These are phyloP conservation scores for Leccinum insigne DNA, from an alignment of 1,284 basidiomycete species.

Conservation along the genomic window DNA sequence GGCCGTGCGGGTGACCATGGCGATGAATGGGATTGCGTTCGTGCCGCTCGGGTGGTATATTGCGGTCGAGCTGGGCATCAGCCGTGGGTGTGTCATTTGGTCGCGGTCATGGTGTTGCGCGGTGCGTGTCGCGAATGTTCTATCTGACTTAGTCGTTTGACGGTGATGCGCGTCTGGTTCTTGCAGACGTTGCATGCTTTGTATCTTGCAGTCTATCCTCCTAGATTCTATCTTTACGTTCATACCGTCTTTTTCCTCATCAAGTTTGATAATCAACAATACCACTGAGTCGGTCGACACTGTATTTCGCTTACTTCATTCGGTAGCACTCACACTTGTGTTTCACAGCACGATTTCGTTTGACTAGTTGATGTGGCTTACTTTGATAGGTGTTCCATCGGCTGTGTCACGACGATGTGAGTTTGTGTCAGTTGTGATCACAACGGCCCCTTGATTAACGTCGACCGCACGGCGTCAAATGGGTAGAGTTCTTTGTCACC, in stretches of 20 bases:
- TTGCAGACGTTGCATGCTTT: slow-evolving; percentile 89
- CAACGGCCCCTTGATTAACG: background rate
- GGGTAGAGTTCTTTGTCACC: slow-evolving; percentile 96
- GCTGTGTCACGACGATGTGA: slow-evolving; percentile 84
- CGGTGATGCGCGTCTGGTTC: background rate
- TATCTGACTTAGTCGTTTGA: background rate
- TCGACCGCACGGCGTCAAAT: slow-evolving; percentile 73
- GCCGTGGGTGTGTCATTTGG: slow-evolving; percentile 89
- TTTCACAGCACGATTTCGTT: slow-evolving; percentile 77
- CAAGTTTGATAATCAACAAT: slow-evolving; percentile 97
- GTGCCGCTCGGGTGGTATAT: slow-evolving; percentile 99
- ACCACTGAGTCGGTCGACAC: slow-evolving; percentile 57
- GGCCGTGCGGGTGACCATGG: slow-evolving; percentile 94
- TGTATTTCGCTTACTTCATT: background rate
- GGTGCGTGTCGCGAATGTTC: slow-evolving; percentile 50
- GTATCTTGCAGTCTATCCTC: slow-evolving; percentile 96
- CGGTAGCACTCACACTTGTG: slow-evolving; percentile 6
- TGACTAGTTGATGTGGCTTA: slow-evolving; percentile 97
- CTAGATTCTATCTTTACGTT: slow-evolving; percentile 99
- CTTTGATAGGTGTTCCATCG: slow-evolving; percentile 91
- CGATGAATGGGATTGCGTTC: slow-evolving; percentile 93
- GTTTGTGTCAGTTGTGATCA: slow-evolving; percentile 6
- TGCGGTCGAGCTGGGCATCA: slow-evolving; percentile 94
- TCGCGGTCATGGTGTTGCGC: slow-evolving; percentile 91
- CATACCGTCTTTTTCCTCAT: slow-evolving; percentile 92